A percentile compares a stretch with the other conserved stretches of the same genome.
These are phyloP conservation scores for Didymellaceae sp. DNA, from an alignment of 2,329 filamentous ascomycete genomes.

Conservation along the genomic window DNA sequence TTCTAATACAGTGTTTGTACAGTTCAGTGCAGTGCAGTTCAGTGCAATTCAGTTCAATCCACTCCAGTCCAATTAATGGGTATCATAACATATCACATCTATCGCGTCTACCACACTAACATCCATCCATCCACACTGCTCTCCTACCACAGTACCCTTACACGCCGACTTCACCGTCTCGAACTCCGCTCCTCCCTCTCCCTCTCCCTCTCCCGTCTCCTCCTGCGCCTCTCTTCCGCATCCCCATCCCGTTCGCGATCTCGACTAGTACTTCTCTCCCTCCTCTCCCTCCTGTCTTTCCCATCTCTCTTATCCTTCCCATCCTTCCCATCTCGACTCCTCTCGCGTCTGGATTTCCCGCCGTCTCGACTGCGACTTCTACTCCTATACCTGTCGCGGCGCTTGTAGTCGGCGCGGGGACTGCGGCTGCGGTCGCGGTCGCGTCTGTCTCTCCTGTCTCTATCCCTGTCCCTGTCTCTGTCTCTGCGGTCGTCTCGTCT, in stretches of 20 bases:
- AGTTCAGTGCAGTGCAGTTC: too few species aligned
- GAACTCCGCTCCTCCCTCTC: not conserved
- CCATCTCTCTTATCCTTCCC: not conserved
- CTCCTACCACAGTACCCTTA: too few species aligned
- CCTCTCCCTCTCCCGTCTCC: not conserved
- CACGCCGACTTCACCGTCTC: not conserved
- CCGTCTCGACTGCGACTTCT: constrained; percentile 34
- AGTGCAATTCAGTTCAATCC: too few species aligned
- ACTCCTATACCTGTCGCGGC: constrained; percentile 33
- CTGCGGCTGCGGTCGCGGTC: constrained; percentile 24
- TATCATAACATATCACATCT: too few species aligned
- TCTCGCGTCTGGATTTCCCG: too few species aligned
- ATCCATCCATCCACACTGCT: too few species aligned
- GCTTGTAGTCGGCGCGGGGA: constrained; percentile 30
- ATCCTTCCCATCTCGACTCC: not conserved
- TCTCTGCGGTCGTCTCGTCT: constrained; percentile 27
- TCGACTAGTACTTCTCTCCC: not conserved
- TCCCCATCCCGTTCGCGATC: constrained; percentile 2
- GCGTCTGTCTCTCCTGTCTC: constrained; percentile 26
- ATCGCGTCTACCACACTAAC: too few species aligned
- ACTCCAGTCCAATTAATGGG: too few species aligned
- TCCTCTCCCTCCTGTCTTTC: not conserved
- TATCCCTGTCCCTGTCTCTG: constrained; percentile 20
- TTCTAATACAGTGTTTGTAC: too few species aligned
- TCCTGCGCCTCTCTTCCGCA: not conserved